Percentiles rank a stretch among this genome's conserved stretches.
phyloP scores from a whole-genome alignment of 257 asterid genomes.

The Fraxinus anomala region DNA sequence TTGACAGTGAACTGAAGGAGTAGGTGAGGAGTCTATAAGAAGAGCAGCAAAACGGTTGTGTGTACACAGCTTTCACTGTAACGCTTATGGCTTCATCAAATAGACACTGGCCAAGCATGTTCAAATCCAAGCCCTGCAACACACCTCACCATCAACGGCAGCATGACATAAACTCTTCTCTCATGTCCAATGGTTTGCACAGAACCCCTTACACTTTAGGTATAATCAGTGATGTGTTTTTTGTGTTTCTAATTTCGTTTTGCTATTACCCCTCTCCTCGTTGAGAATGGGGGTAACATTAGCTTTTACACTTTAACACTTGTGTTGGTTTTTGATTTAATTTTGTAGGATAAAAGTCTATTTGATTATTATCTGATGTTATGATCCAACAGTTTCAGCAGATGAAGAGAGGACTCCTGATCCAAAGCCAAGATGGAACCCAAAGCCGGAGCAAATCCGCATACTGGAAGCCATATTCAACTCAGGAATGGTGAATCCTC shows the following conservation, averaged over 20 bases:
- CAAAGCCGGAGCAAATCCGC: slow-evolving; percentile 88
- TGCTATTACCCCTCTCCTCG: not conserved
- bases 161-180: slow-evolving; percentile 57
- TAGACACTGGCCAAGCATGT: slow-evolving; percentile 66
- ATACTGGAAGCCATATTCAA: slow-evolving; percentile 89
- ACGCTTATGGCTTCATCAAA: slow-evolving; percentile 47
- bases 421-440: slow-evolving; percentile 97
- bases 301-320: no score
- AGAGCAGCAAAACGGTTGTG: not conserved
- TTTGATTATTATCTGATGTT: not conserved
- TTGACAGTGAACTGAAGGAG: slow-evolving; percentile 25
- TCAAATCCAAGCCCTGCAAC: slow-evolving; percentile 61
- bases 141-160: slow-evolving; percentile 64
- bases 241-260: no score
- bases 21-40: slow-evolving; percentile 34
- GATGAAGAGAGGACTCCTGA: slow-evolving; percentile 74
- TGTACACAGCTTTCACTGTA: not conserved
- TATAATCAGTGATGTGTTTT: slow-evolving; percentile 4
- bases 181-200: slow-evolving; percentile 25
- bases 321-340: no score
- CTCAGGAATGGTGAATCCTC: slow-evolving; percentile 97
- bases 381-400: slow-evolving; percentile 28
- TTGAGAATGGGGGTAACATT: not conserved
- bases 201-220: slow-evolving; percentile 36
- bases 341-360: no score